phyloP scores from a whole-genome alignment of 2,329 filamentous ascomycete species.

The Fusarium abutilonis region DNA sequence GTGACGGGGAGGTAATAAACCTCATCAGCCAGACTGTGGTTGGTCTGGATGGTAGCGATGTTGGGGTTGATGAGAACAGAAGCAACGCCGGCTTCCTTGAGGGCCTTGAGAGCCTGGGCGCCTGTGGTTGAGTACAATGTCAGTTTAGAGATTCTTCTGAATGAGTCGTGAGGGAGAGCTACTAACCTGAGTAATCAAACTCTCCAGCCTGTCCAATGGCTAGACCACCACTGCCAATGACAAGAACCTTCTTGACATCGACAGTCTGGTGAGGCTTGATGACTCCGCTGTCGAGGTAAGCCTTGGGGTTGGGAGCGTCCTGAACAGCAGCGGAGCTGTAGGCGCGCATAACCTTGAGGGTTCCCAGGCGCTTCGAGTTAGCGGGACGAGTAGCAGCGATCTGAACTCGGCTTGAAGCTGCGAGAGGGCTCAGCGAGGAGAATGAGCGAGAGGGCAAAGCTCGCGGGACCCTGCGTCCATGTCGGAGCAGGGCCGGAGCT shows the following conservation, averaged over 20 bases:
- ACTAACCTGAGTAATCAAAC: constrained; percentile 96
- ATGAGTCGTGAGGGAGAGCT: constrained; percentile 30
- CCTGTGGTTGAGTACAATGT: constrained; percentile 61
- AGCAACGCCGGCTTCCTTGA: constrained; percentile 92
- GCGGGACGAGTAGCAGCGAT: constrained; percentile 46
- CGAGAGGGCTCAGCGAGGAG: constrained; percentile 50
- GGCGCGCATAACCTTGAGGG: constrained; percentile 56
- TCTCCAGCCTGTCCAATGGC: constrained; percentile 98
- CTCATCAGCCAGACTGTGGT: constrained; percentile 94
- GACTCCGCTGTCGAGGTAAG: constrained; percentile 88
- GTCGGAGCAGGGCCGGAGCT: constrained; percentile 67
- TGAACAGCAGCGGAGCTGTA: constrained; percentile 63
- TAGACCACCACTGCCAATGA: constrained; percentile 94
- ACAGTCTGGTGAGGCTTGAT: constrained; percentile 83
- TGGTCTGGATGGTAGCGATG: constrained; percentile 97
- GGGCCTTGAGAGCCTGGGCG: constrained; percentile 93
- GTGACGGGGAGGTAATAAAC: constrained; percentile 99
- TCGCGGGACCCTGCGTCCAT: constrained; percentile 61
- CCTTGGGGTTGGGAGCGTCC: constrained; percentile 81
- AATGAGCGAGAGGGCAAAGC: constrained; percentile 57
- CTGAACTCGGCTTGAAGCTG: constrained; percentile 39
- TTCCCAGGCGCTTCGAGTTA: constrained; percentile 59
- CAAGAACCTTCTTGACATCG: constrained; percentile 95
- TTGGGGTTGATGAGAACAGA: constrained; percentile 98
- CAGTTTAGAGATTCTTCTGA: constrained; percentile 27